Percentiles rank a stretch among this genome's conserved stretches.
Evolutionary conservation across 1,284 basidiomycete genomes (phyloP).

Genomic region (Trichosporon asahii): DNA sequence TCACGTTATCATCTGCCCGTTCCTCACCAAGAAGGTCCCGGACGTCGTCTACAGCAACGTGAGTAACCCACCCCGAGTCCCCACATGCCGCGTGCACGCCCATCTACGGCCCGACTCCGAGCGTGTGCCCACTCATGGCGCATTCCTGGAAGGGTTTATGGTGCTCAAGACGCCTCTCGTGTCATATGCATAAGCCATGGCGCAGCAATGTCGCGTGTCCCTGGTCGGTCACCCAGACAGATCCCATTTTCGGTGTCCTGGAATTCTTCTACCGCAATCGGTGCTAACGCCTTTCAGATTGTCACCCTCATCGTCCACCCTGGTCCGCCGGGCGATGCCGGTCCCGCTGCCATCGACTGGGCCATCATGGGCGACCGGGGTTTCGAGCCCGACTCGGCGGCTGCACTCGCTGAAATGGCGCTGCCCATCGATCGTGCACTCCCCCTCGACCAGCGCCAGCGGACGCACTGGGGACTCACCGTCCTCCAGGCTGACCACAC

Average conservation of each 20-base stretch:
- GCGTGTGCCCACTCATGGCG: neutral
- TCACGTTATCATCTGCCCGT: slow-evolving; percentile 54
- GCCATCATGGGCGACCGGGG: slow-evolving; percentile 53
- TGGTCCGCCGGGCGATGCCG: slow-evolving; percentile 55
- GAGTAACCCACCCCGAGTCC: neutral
- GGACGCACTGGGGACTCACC: slow-evolving; percentile 53
- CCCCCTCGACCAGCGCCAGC: slow-evolving; percentile 25
- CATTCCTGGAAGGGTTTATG: neutral
- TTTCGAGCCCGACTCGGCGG: slow-evolving; percentile 33
- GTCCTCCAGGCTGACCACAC: slow-evolving; percentile 54
- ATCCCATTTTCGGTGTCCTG: slow-evolving; percentile 1
- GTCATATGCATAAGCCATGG: neutral
- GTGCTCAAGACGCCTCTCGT: neutral
- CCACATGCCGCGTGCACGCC: neutral
- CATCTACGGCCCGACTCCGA: neutral
- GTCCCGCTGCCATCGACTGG: slow-evolving; percentile 55
- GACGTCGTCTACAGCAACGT: slow-evolving; percentile 48
- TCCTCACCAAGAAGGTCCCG: slow-evolving; percentile 54
- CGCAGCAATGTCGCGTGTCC: neutral
- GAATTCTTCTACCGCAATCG: neutral
- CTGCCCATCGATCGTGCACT: slow-evolving; percentile 25
- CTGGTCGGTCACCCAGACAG: neutral
- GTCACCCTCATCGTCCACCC: slow-evolving; percentile 55
- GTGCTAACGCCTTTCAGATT: slow-evolving; percentile 32
- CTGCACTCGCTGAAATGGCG: slow-evolving; percentile 41